Conservation (phyloP, 176 grass and related monocot genomes). For the Sorghum bicolor region DNA sequence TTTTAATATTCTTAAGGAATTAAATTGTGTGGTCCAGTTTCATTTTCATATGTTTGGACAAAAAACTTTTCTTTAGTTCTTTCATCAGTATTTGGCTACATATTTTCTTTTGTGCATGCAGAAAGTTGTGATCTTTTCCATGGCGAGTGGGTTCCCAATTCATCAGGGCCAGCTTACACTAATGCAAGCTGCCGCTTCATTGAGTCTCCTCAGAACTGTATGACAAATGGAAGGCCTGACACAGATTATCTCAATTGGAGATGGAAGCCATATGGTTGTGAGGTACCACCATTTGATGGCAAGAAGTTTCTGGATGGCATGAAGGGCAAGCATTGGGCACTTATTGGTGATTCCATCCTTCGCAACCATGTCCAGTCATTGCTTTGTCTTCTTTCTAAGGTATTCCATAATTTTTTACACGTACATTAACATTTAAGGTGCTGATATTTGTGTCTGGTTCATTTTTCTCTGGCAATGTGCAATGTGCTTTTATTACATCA, state of each 20-base stretch:
- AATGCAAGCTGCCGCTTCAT: conserved; percentile 85
- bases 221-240: conserved; percentile 81
- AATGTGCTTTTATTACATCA: not conserved
- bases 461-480: not conserved
- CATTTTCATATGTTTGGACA: not conserved
- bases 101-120: conserved; percentile 40
- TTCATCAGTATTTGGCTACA: not conserved
- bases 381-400: conserved; percentile 90
- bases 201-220: conserved; percentile 85
- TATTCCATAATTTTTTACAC: not conserved
- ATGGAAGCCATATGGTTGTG: conserved; percentile 86
- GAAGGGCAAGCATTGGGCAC: conserved; percentile 68
- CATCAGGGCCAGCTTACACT: conserved; percentile 62
- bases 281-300: conserved; percentile 51
- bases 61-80: not conserved
- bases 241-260: conserved; percentile 75
- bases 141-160: conserved; percentile 73
- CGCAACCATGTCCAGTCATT: conserved; percentile 90
- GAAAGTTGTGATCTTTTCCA: conserved; percentile 71
- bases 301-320: conserved; percentile 66
- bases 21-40: not conserved
- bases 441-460: not conserved
- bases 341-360: conserved; percentile 91
- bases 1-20: not conserved
- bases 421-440: too few species aligned